These are phyloP conservation scores for Bauhinia variegata DNA, from an alignment of 306 rosid species.

Conservation along the genomic window DNA sequence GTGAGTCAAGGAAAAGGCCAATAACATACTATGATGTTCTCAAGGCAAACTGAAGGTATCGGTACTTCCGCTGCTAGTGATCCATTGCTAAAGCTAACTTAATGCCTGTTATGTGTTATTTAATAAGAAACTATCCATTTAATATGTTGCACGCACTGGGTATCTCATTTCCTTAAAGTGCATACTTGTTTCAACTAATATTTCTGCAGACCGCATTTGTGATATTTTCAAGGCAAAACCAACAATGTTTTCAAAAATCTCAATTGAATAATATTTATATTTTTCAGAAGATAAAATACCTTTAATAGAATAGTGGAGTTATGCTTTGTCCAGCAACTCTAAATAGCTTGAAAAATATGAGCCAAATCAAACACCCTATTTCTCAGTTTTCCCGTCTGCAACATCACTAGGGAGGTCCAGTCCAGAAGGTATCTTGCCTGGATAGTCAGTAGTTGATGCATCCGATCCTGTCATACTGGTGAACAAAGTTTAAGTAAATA, in stretches of 20 bases:
- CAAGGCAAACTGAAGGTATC: slow-evolving; percentile 37
- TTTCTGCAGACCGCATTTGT: slow-evolving; percentile 21
- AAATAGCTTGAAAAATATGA: background rate
- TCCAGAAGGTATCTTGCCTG: slow-evolving; percentile 53
- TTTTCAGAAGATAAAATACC: background rate
- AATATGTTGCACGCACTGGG: slow-evolving; percentile 11
- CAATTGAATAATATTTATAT: background rate
- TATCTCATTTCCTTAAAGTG: slow-evolving; percentile 23
- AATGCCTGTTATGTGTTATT: slow-evolving; percentile 18
- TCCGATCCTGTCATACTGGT: slow-evolving; percentile 59
- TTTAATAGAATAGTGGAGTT: background rate
- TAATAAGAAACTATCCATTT: background rate
- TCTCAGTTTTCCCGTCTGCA: slow-evolving; percentile 31
- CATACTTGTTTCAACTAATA: background rate
- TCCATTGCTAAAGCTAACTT: slow-evolving; percentile 17
- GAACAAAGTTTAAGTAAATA: slow-evolving; percentile 10
- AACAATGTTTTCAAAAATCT: background rate
- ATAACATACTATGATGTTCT: slow-evolving; percentile 66
- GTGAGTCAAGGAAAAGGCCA: slow-evolving; percentile 62
- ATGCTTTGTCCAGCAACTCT: background rate
- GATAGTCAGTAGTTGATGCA: slow-evolving; percentile 50
- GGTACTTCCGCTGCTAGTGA: slow-evolving; percentile 2
- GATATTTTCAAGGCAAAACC: slow-evolving; percentile 7
- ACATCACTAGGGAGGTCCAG: slow-evolving; percentile 48
- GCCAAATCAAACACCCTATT: slow-evolving; percentile 10